These are phyloP conservation scores for Teunomyces panamensis DNA, from an alignment of 805 yeast species.

Conservation along the genomic window DNA sequence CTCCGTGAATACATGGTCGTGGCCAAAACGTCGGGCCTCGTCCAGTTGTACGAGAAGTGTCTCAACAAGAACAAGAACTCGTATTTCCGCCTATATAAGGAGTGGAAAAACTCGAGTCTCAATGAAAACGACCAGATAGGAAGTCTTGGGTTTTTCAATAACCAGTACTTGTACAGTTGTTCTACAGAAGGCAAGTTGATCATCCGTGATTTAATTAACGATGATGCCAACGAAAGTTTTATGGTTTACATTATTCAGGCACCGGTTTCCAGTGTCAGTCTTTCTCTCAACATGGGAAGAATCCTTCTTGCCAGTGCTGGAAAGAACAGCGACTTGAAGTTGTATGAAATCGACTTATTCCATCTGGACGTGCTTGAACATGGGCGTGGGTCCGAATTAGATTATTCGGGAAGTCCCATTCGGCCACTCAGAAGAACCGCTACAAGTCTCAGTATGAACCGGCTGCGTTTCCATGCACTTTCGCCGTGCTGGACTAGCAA, in stretches of 20 bases:
- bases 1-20: slow-evolving; percentile 20
- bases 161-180: slow-evolving; percentile 31
- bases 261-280: slow-evolving; percentile 22
- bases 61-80: slow-evolving; percentile 1
- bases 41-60: slow-evolving; percentile 26
- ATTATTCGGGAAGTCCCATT: neutral
- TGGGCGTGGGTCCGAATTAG: neutral
- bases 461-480: slow-evolving; percentile 8
- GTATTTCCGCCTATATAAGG: slow-evolving; percentile 24
- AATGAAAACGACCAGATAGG: slow-evolving; percentile 23
- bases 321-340: slow-evolving; percentile 23
- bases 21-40: slow-evolving; percentile 24
- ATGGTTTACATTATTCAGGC: slow-evolving; percentile 21
- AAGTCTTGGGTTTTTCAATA: slow-evolving; percentile 21
- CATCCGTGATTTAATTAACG: slow-evolving; percentile 34
- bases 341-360: slow-evolving; percentile 19
- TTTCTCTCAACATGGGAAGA: slow-evolving; percentile 11
- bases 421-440: slow-evolving; percentile 5
- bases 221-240: slow-evolving; percentile 30
- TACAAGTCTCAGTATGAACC: slow-evolving; percentile 3
- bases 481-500: slow-evolving; percentile 11
- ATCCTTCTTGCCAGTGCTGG: slow-evolving; percentile 24
- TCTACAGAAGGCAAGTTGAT: slow-evolving; percentile 32
- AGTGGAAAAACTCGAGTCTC: slow-evolving; percentile 30
- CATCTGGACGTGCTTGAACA: neutral